phyloP scores from a whole-genome alignment of 2,329 filamentous ascomycete genomes.

The Fusarium aywerte region DNA sequence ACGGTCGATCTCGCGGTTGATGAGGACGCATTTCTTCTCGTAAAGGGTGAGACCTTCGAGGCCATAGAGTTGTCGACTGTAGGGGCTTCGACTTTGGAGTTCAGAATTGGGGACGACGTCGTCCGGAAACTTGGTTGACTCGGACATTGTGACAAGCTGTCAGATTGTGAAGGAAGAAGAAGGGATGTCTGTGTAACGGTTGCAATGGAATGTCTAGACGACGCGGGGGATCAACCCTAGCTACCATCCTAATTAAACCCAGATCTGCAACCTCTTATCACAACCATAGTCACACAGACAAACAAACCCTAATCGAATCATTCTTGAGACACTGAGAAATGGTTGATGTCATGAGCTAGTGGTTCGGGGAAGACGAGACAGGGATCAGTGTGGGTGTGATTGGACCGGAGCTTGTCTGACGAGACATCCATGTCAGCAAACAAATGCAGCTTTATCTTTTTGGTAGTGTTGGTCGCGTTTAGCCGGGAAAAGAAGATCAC shows the following conservation, averaged over 20 bases:
- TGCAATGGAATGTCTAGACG: not conserved
- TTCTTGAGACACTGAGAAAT: not conserved
- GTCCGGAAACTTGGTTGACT: not conserved
- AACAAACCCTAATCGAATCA: not conserved
- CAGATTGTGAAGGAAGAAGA: not conserved
- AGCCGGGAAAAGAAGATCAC: not conserved
- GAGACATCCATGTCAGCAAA: slow-evolving; percentile 2
- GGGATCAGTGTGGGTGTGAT: not conserved
- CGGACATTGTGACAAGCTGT: not conserved
- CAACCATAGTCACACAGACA: not conserved
- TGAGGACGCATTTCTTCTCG: slow-evolving; percentile 51
- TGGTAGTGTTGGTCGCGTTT: not conserved
- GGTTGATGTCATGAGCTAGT: not conserved
- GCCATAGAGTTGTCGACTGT: not conserved
- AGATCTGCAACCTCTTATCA: not conserved
- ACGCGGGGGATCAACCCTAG: not conserved
- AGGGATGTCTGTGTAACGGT: not conserved
- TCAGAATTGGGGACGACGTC: not conserved
- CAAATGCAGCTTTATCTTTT: not conserved
- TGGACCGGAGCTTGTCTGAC: not conserved
- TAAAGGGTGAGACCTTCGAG: slow-evolving; percentile 47
- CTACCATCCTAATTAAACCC: not conserved
- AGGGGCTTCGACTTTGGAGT: not conserved
- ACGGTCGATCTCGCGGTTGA: slow-evolving; percentile 59
- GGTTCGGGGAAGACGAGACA: not conserved